Percentiles rank a stretch among this genome's conserved stretches.
These are phyloP conservation scores for Nevesoporus exiguus DNA, from an alignment of 768 basidiomycete species.

Conservation along the genomic window DNA sequence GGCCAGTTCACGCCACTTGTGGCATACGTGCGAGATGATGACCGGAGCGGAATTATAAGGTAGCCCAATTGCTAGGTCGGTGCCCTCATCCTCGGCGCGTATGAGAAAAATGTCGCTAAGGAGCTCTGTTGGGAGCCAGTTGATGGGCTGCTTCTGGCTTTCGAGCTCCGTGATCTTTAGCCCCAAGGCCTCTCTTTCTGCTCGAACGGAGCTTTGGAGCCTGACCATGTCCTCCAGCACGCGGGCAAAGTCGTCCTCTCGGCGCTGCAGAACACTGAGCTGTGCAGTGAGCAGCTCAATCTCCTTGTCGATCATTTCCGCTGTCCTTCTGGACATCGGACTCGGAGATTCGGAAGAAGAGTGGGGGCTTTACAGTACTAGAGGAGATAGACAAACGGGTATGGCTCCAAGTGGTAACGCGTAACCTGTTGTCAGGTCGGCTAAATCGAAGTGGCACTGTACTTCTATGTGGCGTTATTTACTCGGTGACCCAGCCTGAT, in stretches of 20 bases:
- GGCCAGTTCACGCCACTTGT: conserved; percentile 46
- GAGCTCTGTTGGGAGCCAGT: conserved; percentile 50
- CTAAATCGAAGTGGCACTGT: neutral
- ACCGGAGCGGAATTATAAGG: conserved; percentile 36
- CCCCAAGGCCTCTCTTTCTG: conserved; percentile 34
- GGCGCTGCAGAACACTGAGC: conserved; percentile 33
- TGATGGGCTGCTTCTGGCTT: conserved; percentile 42
- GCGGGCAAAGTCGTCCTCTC: conserved; percentile 40
- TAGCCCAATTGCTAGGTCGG: conserved; percentile 22
- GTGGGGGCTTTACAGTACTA: too few species aligned
- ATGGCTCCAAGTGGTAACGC: too few species aligned
- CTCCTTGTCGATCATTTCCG: conserved; percentile 35
- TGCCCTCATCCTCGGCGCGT: conserved; percentile 23
- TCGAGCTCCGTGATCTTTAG: conserved; percentile 34
- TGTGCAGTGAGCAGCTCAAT: conserved; percentile 37
- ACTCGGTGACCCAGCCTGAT: neutral
- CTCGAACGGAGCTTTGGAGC: conserved; percentile 35
- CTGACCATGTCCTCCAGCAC: conserved; percentile 40
- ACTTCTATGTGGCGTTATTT: neutral
- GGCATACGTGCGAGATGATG: conserved; percentile 47
- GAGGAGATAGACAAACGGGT: neutral
- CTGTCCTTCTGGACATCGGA: conserved; percentile 20
- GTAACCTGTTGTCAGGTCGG: too few species aligned
- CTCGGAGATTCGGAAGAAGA: conserved; percentile 1
- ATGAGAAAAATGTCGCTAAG: conserved; percentile 43